Conservation (phyloP, 2,329 filamentous ascomycete species). For the Trichoderma sp. region DNA sequence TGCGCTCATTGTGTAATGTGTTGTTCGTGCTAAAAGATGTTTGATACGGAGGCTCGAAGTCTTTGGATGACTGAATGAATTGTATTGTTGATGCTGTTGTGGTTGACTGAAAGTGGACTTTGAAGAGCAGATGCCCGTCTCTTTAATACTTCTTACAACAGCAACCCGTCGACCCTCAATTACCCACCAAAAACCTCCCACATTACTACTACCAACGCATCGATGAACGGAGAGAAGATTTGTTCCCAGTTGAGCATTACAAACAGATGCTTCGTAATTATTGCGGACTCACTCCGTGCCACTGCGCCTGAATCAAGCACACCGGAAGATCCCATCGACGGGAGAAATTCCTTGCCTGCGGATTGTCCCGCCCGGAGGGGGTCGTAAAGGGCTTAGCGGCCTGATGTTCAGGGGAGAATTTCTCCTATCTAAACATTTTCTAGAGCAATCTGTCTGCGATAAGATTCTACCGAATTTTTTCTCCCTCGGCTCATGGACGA, state of each 20-base stretch:
- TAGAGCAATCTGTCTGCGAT: neutral
- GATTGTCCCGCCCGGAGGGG: constrained; percentile 6
- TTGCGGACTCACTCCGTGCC: neutral
- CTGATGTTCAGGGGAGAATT: neutral
- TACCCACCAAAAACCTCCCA: neutral
- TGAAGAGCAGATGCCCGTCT: neutral
- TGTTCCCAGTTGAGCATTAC: neutral
- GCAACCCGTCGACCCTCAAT: neutral
- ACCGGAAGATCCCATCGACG: constrained; percentile 23
- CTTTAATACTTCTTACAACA: constrained; percentile 15
- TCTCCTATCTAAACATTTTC: constrained; percentile 1
- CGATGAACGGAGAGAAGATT: neutral
- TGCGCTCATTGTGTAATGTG: constrained; percentile 4
- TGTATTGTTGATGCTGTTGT: constrained; percentile 9
- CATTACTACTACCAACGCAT: neutral
- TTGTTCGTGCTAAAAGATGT: neutral
- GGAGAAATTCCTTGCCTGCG: neutral
- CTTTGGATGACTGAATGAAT: neutral
- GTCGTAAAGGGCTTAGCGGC: neutral
- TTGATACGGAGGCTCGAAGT: neutral
- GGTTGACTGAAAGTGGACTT: neutral
- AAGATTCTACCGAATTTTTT: too few species aligned
- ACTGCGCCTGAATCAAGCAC: neutral
- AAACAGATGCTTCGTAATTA: constrained; percentile 8
- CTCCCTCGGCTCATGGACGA: neutral